Conservation (phyloP, 352 stramenopile species). For the Phytopythium vexans region DNA sequence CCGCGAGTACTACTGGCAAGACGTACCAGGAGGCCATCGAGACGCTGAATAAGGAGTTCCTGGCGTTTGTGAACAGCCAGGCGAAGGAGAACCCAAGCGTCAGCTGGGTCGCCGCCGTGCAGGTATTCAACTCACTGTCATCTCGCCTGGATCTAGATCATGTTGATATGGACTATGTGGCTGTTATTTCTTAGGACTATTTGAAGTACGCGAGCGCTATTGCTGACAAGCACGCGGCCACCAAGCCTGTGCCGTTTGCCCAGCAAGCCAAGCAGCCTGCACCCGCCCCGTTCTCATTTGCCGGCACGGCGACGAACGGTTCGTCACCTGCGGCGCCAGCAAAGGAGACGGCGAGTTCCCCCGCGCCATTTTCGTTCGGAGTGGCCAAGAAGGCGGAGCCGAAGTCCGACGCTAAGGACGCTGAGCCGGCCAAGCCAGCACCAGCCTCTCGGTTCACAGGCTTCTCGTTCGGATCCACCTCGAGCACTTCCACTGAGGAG, state of each 20-base stretch:
- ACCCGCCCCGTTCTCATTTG: slow-evolving; percentile 23
- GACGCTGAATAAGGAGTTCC: slow-evolving; percentile 78
- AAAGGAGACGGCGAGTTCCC: neutral
- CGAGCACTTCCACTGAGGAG: slow-evolving; percentile 10
- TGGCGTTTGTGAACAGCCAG: slow-evolving; percentile 68
- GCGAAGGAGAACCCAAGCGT: slow-evolving; percentile 59
- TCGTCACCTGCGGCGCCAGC: neutral
- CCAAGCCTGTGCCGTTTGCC: slow-evolving; percentile 49
- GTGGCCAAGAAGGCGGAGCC: slow-evolving; percentile 4
- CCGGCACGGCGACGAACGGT: neutral
- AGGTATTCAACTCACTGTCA: slow-evolving; percentile 20
- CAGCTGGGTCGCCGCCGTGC: slow-evolving; percentile 58
- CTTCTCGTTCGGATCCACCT: slow-evolving; percentile 41
- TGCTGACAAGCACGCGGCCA: slow-evolving; percentile 53
- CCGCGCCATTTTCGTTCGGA: slow-evolving; percentile 6
- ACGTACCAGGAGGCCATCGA: slow-evolving; percentile 80
- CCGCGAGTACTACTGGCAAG: slow-evolving; percentile 4
- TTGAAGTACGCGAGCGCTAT: slow-evolving; percentile 63
- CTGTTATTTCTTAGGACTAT: slow-evolving; percentile 54
- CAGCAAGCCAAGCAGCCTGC: slow-evolving; percentile 19
- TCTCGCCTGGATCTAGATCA: neutral
- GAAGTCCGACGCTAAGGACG: slow-evolving; percentile 8
- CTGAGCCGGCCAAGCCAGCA: slow-evolving; percentile 16
- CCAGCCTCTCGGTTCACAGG: slow-evolving; percentile 24
- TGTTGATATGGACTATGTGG: slow-evolving; percentile 2